phyloP scores from a whole-genome alignment of 371 early-diverging fungal genomes.

The Apophysomyces trapeziformis region DNA sequence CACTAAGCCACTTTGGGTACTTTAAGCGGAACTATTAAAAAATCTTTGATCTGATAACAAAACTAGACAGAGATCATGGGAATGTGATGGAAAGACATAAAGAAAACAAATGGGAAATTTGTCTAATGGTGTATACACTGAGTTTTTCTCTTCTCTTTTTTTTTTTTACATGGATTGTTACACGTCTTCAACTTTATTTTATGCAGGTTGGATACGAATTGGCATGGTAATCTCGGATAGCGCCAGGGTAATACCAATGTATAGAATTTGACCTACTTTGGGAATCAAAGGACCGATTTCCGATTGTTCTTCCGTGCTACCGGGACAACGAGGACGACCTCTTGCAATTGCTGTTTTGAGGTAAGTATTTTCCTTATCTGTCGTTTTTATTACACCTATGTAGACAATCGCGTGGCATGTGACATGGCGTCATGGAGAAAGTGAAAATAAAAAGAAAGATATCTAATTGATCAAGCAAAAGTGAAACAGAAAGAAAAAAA shows the following conservation, averaged over 20 bases:
- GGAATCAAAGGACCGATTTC: neutral
- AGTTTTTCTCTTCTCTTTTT: too few species aligned
- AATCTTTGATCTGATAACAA: neutral
- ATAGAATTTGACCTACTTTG: too few species aligned
- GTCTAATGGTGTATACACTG: too few species aligned
- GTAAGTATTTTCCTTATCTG: slow-evolving; percentile 6
- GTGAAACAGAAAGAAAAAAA: too few species aligned
- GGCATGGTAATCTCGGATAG: too few species aligned
- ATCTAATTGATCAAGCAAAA: neutral
- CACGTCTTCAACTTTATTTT: too few species aligned
- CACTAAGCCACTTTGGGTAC: neutral
- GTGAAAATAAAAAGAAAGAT: neutral
- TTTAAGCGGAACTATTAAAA: too few species aligned
- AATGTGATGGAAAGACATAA: neutral
- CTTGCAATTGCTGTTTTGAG: slow-evolving; percentile 6
- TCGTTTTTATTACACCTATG: neutral
- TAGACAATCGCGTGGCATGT: neutral
- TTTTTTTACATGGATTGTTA: too few species aligned
- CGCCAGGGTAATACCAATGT: neutral
- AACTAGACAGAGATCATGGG: too few species aligned
- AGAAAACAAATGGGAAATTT: too few species aligned
- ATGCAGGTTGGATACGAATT: too few species aligned
- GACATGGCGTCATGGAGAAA: neutral
- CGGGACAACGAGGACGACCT: neutral
- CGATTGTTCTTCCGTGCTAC: slow-evolving; percentile 10